These are phyloP conservation scores for Mucor irregularis DNA, from an alignment of 371 early-diverging fungal genomes.

Conservation along the genomic window DNA sequence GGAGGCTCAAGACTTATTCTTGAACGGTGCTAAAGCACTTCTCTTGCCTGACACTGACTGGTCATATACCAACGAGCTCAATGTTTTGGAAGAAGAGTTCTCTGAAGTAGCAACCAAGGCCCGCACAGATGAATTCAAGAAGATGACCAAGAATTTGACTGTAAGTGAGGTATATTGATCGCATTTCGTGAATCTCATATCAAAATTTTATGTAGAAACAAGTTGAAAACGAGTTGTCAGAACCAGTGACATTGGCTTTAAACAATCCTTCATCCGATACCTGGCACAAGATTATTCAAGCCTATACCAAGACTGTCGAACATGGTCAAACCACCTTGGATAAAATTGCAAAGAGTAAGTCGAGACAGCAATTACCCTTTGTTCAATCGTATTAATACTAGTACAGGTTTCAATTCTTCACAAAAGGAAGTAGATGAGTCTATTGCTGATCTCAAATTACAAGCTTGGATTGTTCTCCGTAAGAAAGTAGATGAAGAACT, in stretches of 20 bases:
- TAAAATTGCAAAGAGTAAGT: constrained; percentile 22
- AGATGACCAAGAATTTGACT: constrained; percentile 62
- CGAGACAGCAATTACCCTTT: too few species aligned
- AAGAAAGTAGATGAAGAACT: constrained; percentile 81
- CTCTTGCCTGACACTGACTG: constrained; percentile 74
- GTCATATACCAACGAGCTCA: constrained; percentile 66
- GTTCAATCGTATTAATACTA: too few species aligned
- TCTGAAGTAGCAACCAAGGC: constrained; percentile 65
- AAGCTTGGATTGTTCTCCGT: constrained; percentile 76
- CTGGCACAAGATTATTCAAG: constrained; percentile 72
- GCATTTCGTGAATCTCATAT: too few species aligned
- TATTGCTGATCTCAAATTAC: constrained; percentile 54
- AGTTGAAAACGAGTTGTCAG: constrained; percentile 65
- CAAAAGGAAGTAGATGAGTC: constrained; percentile 54
- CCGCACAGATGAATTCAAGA: constrained; percentile 77
- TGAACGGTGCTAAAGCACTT: constrained; percentile 39
- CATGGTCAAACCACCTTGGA: constrained; percentile 13
- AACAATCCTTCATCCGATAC: constrained; percentile 65
- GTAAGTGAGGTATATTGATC: not conserved
- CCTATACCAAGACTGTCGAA: constrained; percentile 54
- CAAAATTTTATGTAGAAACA: constrained; percentile 52
- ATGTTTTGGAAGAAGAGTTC: constrained; percentile 68
- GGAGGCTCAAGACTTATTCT: constrained; percentile 40
- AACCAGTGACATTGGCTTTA: constrained; percentile 73
- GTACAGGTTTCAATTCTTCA: constrained; percentile 61